Conservation (phyloP, 1,284 basidiomycete genomes). For the Thecaphora thlaspeos region DNA sequence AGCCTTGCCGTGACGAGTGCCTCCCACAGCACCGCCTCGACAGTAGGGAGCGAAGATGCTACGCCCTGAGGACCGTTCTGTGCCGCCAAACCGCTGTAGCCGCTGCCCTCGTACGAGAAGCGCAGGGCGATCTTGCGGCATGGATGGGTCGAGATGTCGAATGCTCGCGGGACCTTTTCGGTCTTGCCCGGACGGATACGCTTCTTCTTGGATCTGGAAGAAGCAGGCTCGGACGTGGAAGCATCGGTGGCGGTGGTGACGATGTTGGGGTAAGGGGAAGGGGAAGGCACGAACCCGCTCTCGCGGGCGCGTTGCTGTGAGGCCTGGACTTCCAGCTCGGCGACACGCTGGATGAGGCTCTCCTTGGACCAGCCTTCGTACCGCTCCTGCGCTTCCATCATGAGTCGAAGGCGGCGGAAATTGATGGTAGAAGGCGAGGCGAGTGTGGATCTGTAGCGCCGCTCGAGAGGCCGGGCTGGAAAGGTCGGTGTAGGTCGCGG, state of each 20-base stretch:
- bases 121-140: conserved; percentile 86
- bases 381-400: conserved; percentile 34
- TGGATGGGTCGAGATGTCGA: conserved; percentile 70
- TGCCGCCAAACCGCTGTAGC: conserved; percentile 81
- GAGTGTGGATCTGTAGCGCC: neutral
- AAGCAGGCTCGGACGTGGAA: neutral
- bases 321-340: conserved; percentile 35
- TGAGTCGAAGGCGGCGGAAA: conserved; percentile 12
- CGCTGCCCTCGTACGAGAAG: conserved; percentile 87
- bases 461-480: conserved; percentile 12
- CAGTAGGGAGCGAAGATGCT: conserved; percentile 70
- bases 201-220: neutral
- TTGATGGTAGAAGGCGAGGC: neutral
- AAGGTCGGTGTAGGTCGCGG: too few relatives aligned
- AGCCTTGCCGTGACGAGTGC: conserved; percentile 61
- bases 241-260: conserved; percentile 2
- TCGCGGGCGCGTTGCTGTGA: too few relatives aligned
- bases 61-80: conserved; percentile 60
- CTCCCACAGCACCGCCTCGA: conserved; percentile 82
- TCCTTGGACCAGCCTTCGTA: conserved; percentile 37
- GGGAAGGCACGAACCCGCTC: too few relatives aligned
- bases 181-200: conserved; percentile 8
- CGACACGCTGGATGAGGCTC: conserved; percentile 35
- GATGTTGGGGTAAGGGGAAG: too few relatives aligned
- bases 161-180: conserved; percentile 49